phyloP scores from a whole-genome alignment of 805 yeast species.

The Cyberlindnera euphorbiiphila region DNA sequence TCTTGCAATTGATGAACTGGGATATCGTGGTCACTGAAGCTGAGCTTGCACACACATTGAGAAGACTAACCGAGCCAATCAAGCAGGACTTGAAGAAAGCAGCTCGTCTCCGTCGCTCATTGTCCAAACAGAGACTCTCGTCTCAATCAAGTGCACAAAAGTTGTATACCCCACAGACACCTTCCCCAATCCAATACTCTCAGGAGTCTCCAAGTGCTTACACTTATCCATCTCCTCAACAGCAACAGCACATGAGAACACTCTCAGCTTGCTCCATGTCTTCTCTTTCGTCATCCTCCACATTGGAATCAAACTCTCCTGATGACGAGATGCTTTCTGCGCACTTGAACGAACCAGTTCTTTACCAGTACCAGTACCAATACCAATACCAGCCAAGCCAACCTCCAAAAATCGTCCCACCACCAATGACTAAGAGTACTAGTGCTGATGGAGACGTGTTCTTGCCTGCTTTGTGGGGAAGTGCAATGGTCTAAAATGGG shows the following conservation, averaged over 20 bases:
- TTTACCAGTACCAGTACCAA: conserved; percentile 4
- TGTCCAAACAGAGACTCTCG: conserved; percentile 11
- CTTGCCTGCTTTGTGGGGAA: conserved; percentile 12
- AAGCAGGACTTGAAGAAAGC: conserved; percentile 41
- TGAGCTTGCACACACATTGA: conserved; percentile 64
- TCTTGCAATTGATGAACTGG: conserved; percentile 67
- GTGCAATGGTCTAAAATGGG: conserved; percentile 4
- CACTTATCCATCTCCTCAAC: conserved; percentile 2
- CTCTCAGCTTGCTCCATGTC: conserved; percentile 13
- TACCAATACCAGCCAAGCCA: conserved; percentile 1
- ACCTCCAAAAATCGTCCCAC: not conserved
- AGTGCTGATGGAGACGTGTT: conserved; percentile 7
- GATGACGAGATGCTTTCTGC: conserved; percentile 1
- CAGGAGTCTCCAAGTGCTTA: conserved; percentile 4
- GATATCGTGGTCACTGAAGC: conserved; percentile 60
- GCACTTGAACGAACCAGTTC: not conserved
- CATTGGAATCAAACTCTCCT: conserved; percentile 1
- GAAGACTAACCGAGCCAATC: conserved; percentile 73
- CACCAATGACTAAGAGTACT: conserved; percentile 1
- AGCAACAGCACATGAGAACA: conserved; percentile 10
- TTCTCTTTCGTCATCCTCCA: conserved; percentile 9
- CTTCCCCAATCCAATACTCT: conserved; percentile 1
- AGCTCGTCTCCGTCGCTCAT: conserved; percentile 22
- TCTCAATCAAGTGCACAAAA: conserved; percentile 11
- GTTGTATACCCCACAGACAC: not conserved